A percentile compares a stretch with the other conserved stretches of the same genome.
These are phyloP conservation scores for Verticillium nubilum DNA, from an alignment of 2,329 filamentous ascomycete genomes.

Conservation along the genomic window DNA sequence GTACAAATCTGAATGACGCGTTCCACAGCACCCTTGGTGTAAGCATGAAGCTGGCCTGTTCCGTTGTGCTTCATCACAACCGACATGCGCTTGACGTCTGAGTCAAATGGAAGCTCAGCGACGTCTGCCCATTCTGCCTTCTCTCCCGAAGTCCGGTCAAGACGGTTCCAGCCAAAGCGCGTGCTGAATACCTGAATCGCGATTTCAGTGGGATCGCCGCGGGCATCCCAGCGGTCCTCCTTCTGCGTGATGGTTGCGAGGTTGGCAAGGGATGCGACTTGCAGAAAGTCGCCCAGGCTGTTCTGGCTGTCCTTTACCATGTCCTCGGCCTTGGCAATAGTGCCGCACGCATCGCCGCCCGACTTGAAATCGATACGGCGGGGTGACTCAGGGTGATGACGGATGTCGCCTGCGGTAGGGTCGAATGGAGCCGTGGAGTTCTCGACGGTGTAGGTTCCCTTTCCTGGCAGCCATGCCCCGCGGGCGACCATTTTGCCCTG, in stretches of 20 bases:
- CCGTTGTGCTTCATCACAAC: conserved; percentile 51
- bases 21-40: conserved; percentile 63
- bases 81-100: conserved; percentile 69
- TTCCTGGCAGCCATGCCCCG: conserved; percentile 51
- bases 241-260: conserved; percentile 42
- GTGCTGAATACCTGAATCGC: conserved; percentile 67
- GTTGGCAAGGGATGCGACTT: conserved; percentile 53
- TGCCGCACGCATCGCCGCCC: conserved; percentile 16
- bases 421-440: conserved; percentile 50
- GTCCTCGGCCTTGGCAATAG: conserved; percentile 18
- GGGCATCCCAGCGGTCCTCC: conserved; percentile 48
- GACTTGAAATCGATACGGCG: conserved; percentile 5
- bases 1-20: conserved; percentile 58
- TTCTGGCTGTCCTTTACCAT: conserved; percentile 36
- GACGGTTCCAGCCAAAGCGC: conserved; percentile 57
- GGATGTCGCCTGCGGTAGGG: conserved; percentile 45
- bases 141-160: conserved; percentile 42
- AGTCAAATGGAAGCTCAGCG: conserved; percentile 66
- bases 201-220: conserved; percentile 65
- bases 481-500: conserved; percentile 60
- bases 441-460: conserved; percentile 53
- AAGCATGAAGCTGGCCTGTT: conserved; percentile 24
- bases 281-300: conserved; percentile 47
- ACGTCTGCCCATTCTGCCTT: conserved; percentile 48
- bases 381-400: conserved; percentile 21